Conservation (phyloP, 2,329 filamentous ascomycete species). For the Pestalotiopsis sp. region DNA sequence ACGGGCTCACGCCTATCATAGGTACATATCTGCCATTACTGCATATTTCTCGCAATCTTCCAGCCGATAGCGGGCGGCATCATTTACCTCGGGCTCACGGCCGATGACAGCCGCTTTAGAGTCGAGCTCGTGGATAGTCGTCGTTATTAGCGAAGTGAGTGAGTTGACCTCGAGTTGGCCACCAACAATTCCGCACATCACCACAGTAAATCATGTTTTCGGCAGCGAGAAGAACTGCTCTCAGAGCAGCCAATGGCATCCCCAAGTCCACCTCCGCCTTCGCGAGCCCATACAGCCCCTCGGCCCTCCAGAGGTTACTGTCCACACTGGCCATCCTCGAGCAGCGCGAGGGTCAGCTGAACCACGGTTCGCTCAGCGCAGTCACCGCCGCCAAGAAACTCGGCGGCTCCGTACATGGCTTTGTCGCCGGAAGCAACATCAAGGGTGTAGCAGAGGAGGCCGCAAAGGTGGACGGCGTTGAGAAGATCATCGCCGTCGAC, state of each 20-base stretch:
- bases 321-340: constrained; percentile 92
- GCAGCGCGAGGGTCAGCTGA: constrained; percentile 87
- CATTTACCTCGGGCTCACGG: constrained; percentile 12
- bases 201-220: constrained; percentile 29
- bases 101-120: constrained; percentile 11
- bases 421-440: constrained; percentile 80
- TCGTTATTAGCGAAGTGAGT: not conserved
- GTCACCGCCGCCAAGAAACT: constrained; percentile 86
- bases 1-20: not conserved
- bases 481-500: constrained; percentile 88
- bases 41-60: not conserved
- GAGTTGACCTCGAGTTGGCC: constrained; percentile 8
- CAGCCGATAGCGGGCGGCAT: constrained; percentile 9
- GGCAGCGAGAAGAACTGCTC: constrained; percentile 27
- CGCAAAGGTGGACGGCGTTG: constrained; percentile 85
- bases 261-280: constrained; percentile 29
- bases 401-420: constrained; percentile 82
- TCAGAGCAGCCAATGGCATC: constrained; percentile 24
- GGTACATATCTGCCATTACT: not conserved
- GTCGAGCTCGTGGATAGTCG: not conserved
- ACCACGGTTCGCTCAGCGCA: constrained; percentile 78
- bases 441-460: constrained; percentile 79
- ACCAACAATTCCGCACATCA: constrained; percentile 1
- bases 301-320: constrained; percentile 68
- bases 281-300: constrained; percentile 41